Conservation (phyloP, 768 basidiomycete genomes). For the Solioccasus polychromus region DNA sequence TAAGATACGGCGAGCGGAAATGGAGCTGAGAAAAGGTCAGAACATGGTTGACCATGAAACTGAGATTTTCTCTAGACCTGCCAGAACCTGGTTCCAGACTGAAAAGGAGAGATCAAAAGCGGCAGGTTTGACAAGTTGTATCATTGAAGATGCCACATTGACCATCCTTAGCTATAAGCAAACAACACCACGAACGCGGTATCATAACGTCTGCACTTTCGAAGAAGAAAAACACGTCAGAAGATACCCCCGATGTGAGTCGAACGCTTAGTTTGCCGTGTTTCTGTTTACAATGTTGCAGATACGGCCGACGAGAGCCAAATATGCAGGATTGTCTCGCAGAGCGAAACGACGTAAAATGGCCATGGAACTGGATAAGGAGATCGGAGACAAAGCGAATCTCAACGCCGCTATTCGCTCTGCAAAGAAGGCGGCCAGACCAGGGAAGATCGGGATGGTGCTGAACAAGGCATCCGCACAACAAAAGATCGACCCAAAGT, state of each 20-base stretch:
- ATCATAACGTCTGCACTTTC: conserved; percentile 37
- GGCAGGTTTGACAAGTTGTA: conserved; percentile 51
- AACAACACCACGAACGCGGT: conserved; percentile 66
- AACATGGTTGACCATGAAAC: conserved; percentile 92
- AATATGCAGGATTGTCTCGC: conserved; percentile 81
- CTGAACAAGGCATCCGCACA: conserved; percentile 35
- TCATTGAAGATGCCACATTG: conserved; percentile 2
- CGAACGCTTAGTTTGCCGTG: not conserved
- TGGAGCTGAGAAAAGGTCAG: conserved; percentile 92
- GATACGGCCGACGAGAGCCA: conserved; percentile 69
- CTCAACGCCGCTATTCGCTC: conserved; percentile 77
- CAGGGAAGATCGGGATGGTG: conserved; percentile 69
- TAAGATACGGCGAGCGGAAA: conserved; percentile 86
- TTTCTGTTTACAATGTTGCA: conserved; percentile 5
- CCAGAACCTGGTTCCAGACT: conserved; percentile 98
- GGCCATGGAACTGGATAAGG: conserved; percentile 76
- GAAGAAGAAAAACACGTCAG: conserved; percentile 34
- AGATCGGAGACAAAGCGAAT: conserved; percentile 49
- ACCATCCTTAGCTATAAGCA: conserved; percentile 60
- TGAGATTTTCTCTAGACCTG: conserved; percentile 91
- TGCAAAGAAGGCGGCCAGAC: conserved; percentile 77
- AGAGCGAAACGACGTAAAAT: conserved; percentile 85
- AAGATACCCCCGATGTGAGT: conserved; percentile 42
- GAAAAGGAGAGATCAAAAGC: conserved; percentile 78
- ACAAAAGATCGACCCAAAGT: conserved; percentile 32